Percentiles rank a stretch among this genome's conserved stretches.
phyloP scores from a whole-genome alignment of 306 rosid genomes.

The Quercus dentata region DNA sequence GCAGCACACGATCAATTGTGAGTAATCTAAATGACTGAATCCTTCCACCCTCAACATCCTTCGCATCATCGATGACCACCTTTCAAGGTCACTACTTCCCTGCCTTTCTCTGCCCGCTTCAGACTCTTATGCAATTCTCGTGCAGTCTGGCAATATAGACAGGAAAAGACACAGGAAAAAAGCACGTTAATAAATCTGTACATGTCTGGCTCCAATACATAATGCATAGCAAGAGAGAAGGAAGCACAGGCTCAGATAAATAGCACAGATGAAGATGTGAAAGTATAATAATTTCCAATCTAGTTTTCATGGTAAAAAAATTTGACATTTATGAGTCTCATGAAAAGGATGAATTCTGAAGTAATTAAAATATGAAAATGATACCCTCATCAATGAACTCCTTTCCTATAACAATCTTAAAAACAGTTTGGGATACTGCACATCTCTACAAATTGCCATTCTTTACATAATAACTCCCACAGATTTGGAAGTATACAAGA shows the following conservation, averaged over 20 bases:
- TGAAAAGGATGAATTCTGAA: background rate
- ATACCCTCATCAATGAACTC: background rate
- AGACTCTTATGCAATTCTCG: constrained; percentile 61
- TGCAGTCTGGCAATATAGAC: constrained; percentile 53
- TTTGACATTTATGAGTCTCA: background rate
- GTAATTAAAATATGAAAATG: background rate
- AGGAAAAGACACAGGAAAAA: constrained; percentile 8
- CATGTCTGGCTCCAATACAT: background rate
- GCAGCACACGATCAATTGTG: constrained; percentile 36
- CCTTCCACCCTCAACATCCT: constrained; percentile 26
- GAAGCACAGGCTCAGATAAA: background rate
- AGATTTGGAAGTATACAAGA: background rate
- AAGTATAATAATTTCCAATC: background rate
- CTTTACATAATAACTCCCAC: background rate
- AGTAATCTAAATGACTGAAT: constrained; percentile 7
- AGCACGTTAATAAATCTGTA: background rate
- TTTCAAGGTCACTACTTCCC: constrained; percentile 34
- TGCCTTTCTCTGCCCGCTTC: constrained; percentile 49
- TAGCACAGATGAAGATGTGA: background rate
- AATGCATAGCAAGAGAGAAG: background rate
- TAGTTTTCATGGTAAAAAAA: background rate
- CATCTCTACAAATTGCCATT: background rate
- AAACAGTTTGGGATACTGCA: background rate
- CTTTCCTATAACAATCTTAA: background rate
- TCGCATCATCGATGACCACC: constrained; percentile 34